Evolutionary conservation across 352 stramenopile species (phyloP), one percentile per base, ranked within the genome.

Genomic region (Globisporangium emineosum): DNA sequence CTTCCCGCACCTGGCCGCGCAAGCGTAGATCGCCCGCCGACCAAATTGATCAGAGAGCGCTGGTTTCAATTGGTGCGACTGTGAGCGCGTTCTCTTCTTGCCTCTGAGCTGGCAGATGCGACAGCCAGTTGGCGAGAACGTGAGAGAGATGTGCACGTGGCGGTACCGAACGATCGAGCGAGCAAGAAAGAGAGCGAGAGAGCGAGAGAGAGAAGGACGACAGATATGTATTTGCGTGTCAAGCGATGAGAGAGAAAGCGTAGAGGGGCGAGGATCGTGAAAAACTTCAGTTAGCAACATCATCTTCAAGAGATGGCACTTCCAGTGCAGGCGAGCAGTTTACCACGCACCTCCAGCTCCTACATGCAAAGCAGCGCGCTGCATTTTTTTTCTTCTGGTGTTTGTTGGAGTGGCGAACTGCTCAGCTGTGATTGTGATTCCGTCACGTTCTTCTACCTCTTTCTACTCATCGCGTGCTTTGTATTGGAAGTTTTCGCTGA

Each of bases 1-100:
- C 73, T 93, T 93, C 68, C 81, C 78, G 4, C 72, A 70, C 47
- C 54, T 79, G 50, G 49, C 62, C 17, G 53, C 37, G 33, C 50
- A 51, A 25, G 59, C 40, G 40, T 47, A 47, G 42, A 64, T n/a
- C 30, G 29, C 30, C 29, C 29, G 35, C 35, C 17, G 17, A 23
- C 17, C 40, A 21, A 23, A 2, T 47, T 23, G 40, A 23, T 23
- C 2, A 47, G 19, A 47, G 15, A 43, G 35, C 3, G 35, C 35
- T 43, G 35, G 29, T 32, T 32, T 32, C 29, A 5, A 50, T 25
- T 25, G 42, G 5, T 2, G 12, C 17, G 17, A 2, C 17, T 19
- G 17, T 25, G 47, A 30, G 12, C 40, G 19, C 23, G 35, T 17
- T 23, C 5, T 19, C 47, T 54, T 30, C 10, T 30, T 35, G 23